Percentiles rank a stretch among this genome's conserved stretches.
phyloP scores from a whole-genome alignment of 768 basidiomycete genomes.

The Mycena capillaripes region DNA sequence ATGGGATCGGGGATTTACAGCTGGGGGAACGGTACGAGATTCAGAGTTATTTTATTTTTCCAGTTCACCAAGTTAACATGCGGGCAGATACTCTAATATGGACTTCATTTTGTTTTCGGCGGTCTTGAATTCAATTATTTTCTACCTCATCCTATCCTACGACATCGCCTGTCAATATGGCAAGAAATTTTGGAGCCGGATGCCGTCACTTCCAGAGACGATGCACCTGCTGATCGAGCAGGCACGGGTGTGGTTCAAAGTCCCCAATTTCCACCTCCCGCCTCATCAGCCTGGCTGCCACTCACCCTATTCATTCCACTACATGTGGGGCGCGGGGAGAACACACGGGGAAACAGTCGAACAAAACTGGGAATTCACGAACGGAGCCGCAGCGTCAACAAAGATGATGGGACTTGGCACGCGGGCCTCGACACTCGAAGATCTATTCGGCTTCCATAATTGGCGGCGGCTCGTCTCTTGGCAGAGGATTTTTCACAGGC shows the following conservation, averaged over 20 bases:
- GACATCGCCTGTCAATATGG: slow-evolving; percentile 40
- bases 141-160: slow-evolving; percentile 31
- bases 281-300: slow-evolving; percentile 36
- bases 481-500: too few relatives aligned
- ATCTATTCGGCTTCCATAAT: too few relatives aligned
- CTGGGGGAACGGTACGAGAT: slow-evolving; percentile 33
- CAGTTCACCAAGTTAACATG: too few relatives aligned
- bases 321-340: too few relatives aligned
- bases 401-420: too few relatives aligned
- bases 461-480: too few relatives aligned
- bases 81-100: not conserved
- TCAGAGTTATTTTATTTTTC: not conserved
- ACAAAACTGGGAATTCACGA: too few relatives aligned
- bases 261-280: slow-evolving; percentile 41
- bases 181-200: slow-evolving; percentile 30
- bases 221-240: not conserved
- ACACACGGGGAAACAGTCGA: too few relatives aligned
- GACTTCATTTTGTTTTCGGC: not conserved
- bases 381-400: too few relatives aligned
- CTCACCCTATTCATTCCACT: too few relatives aligned
- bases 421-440: too few relatives aligned
- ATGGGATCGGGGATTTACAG: slow-evolving; percentile 38
- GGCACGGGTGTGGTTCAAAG: not conserved
- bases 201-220: not conserved
- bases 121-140: not conserved